Evolutionary conservation across 2,329 filamentous ascomycete species (phyloP).

Genomic region (Alternaria gaisen): DNA sequence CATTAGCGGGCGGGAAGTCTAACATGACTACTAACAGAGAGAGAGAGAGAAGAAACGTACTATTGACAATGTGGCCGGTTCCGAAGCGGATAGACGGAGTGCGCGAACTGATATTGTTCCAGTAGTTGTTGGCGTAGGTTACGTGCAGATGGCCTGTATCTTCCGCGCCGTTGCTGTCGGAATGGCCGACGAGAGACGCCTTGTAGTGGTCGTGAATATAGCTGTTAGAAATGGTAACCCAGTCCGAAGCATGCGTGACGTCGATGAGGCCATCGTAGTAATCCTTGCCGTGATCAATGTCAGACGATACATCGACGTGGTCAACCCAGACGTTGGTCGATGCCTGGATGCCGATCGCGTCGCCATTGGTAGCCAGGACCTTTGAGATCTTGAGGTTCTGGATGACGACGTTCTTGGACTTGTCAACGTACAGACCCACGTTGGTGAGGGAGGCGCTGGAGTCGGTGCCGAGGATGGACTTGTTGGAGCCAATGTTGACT

Average conservation of each 20-base stretch:
- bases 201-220: conserved; percentile 69
- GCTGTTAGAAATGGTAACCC: conserved; percentile 64
- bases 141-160: conserved; percentile 70
- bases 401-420: conserved; percentile 63
- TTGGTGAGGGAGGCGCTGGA: conserved; percentile 59
- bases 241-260: conserved; percentile 70
- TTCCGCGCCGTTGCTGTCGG: conserved; percentile 65
- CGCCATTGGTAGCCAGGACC: conserved; percentile 55
- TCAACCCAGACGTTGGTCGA: conserved; percentile 69
- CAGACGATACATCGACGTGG: conserved; percentile 71
- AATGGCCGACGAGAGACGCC: conserved; percentile 66
- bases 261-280: conserved; percentile 75
- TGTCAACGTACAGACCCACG: conserved; percentile 16
- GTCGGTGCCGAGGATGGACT: conserved; percentile 60
- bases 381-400: conserved; percentile 64
- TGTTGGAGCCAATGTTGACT: conserved; percentile 59
- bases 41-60: neutral
- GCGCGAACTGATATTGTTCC: conserved; percentile 70
- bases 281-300: conserved; percentile 69
- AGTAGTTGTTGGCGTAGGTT: conserved; percentile 74
- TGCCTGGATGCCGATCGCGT: conserved; percentile 61
- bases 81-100: conserved; percentile 71
- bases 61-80: conserved; percentile 69
- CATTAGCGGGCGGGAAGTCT: too few relatives aligned
- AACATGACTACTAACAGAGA: too few relatives aligned